Conservation (phyloP, 2,329 filamentous ascomycete genomes). For the Cladophialophora bantiana region DNA sequence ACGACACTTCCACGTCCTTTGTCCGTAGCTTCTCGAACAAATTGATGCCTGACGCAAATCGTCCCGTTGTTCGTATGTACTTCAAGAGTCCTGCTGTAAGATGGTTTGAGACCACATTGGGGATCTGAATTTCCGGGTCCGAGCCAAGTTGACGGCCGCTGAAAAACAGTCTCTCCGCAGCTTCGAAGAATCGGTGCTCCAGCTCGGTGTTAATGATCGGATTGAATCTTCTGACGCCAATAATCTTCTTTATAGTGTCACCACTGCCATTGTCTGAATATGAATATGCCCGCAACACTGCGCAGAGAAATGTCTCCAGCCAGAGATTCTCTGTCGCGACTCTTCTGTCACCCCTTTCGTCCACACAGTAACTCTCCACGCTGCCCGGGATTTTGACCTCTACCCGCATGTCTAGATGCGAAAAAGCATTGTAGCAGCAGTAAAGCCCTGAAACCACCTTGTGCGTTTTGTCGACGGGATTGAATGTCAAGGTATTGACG, state of each 20-base stretch:
- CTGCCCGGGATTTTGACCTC: constrained; percentile 96
- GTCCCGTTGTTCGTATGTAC: constrained; percentile 94
- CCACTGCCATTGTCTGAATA: constrained; percentile 96
- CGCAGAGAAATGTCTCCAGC: constrained; percentile 97
- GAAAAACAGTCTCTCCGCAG: constrained; percentile 94
- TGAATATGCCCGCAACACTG: constrained; percentile 89
- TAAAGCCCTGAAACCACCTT: constrained; percentile 95
- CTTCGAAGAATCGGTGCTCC: constrained; percentile 93
- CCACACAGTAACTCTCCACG: constrained; percentile 96
- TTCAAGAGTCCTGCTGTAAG: constrained; percentile 90
- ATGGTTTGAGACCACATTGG: constrained; percentile 95
- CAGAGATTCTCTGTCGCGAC: constrained; percentile 92
- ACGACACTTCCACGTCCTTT: constrained; percentile 92
- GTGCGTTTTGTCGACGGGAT: constrained; percentile 79
- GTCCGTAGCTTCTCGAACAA: constrained; percentile 94
- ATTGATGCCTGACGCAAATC: constrained; percentile 94
- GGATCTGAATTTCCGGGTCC: constrained; percentile 95
- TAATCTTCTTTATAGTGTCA: constrained; percentile 93
- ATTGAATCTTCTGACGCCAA: constrained; percentile 96
- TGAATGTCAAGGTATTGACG: constrained; percentile 96
- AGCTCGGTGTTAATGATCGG: constrained; percentile 98
- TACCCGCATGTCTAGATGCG: constrained; percentile 95
- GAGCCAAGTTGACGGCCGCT: constrained; percentile 94
- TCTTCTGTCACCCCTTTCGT: constrained; percentile 93
- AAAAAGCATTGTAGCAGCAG: constrained; percentile 99